Base-by-base conservation (phyloP, 441 rosid genomes). In the Populus hybrid region DNA sequence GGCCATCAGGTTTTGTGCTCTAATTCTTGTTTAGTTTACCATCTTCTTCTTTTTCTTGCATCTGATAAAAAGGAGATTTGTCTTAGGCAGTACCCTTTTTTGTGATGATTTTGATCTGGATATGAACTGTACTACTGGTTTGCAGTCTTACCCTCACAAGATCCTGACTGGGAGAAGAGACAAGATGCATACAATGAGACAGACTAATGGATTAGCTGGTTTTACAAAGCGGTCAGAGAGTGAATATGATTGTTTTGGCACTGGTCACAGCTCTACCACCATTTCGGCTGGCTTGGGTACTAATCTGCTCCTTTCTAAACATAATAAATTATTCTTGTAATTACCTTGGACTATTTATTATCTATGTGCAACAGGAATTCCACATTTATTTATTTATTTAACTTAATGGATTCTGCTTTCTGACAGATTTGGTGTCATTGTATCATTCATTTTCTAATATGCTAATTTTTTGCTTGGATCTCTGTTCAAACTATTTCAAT, bases 221-320 rank as follows among this genome's bases (percentile, higher is more conserved):
- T 94, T 94, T 83, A 93, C 97, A 0, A 94, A 93, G 70, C 88
- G 99, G 64, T 86, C 94, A 0, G 97, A 94, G 88, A 94, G 99
- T 26, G 97, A 93, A 79, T 87, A 90, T 29, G 99, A 94, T 88
- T 86, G 93, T 88, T 94, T 94, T 79, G 99, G 99, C 29, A 82
- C 97, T 0, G 98, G 99, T 78, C 99, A 94, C 59, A 94, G 97
- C 77, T 94, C 97, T 7, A 94, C 99, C 74, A 94, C 89, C 24
- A 93, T 94, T 50, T 94, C 97, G 83, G 99, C 97, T 5, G 95
- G 99, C 77, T 83, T 94, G 70, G 99, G 99, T 94, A 88, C 80
- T 78, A 29, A 31, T 33, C 73, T 72, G 56, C 73, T 74, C 59
- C 42, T 70, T 68, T 81, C 40, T 36, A n/a, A 67, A n/a, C 36